A percentile compares a stretch with the other conserved stretches of the same genome.
Conservation (phyloP, 345 rosid species). For the Clausena lansium region DNA sequence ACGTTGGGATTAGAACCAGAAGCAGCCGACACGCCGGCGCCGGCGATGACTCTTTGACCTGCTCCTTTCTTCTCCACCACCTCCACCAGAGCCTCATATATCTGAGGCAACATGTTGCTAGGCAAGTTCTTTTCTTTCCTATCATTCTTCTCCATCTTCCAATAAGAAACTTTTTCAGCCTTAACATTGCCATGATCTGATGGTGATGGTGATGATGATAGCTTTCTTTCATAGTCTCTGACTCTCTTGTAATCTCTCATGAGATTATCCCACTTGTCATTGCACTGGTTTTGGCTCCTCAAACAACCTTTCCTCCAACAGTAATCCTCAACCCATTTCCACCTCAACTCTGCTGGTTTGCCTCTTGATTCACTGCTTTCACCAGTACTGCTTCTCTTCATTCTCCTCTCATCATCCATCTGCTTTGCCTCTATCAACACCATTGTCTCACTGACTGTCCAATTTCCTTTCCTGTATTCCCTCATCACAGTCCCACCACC, state of each 20-base stretch:
- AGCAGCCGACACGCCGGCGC: conserved; percentile 10
- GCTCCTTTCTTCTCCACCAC: conserved; percentile 61
- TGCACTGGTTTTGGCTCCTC: conserved; percentile 94
- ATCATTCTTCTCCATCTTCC: conserved; percentile 82
- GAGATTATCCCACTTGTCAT: conserved; percentile 97
- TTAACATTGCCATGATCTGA: not conserved
- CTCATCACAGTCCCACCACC: conserved; percentile 36
- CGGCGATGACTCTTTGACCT: conserved; percentile 15
- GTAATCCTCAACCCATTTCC: conserved; percentile 97
- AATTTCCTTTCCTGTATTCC: conserved; percentile 87
- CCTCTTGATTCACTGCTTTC: conserved; percentile 34
- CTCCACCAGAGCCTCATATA: conserved; percentile 63
- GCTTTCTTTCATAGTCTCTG: conserved; percentile 56
- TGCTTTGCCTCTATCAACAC: conserved; percentile 77
- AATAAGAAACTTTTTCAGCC: conserved; percentile 45
- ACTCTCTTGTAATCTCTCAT: conserved; percentile 95
- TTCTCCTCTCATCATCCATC: conserved; percentile 83
- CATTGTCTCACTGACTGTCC: conserved; percentile 83
- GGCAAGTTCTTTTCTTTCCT: conserved; percentile 82
- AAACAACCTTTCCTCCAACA: conserved; percentile 73
- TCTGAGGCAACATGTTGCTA: conserved; percentile 63
- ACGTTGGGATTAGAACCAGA: conserved; percentile 18
- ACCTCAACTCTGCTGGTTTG: conserved; percentile 75
- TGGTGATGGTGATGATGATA: conserved; percentile 16
- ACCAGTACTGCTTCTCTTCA: conserved; percentile 51